Evolutionary conservation across 2,329 filamentous ascomycete genomes (phyloP), one percentile per base, ranked within the genome.

Genomic region (Polychaeton citri): DNA sequence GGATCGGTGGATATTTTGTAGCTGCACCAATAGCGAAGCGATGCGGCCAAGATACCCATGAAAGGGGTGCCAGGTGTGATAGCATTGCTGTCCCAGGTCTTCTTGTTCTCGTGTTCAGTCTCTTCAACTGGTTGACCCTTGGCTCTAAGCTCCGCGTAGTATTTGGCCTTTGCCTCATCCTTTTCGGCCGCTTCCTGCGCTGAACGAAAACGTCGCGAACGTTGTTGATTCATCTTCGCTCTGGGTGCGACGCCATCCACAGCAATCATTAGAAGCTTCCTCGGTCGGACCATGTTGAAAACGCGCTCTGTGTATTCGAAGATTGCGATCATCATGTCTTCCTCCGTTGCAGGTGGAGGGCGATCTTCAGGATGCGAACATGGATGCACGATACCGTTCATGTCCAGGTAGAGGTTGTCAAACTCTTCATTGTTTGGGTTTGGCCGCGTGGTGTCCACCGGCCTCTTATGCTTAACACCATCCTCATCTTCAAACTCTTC

Each of bases 211-310:
- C 90, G 84, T 60, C 90, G 76, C 30, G 90, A 93, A 43, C 90
- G 84, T 64, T 98, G 90, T 58, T 98, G 92, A 58, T 98, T 98
- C 90, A 98, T 98, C 64, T 98, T 98, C 40, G 92, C 92, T 59
- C 90, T 81, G 32, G 90, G 92, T 4, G 90, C 90, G 45, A 98
- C 90, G 57, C 90, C 90, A 63, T 98, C 90, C 57, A 98, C 87
- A 52, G 90, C 90, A 54, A 98, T 95, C 82, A 96, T 90, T 38
- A 98, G 72, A 33, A 98, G 66, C 64, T 95, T 96, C 49, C 90
- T 78, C 7, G 90, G 90, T 41, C 90, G 82, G 46, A 94, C 88
- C 88, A 98, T 98, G 59, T 94, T 95, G 47, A 98, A 84, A 17
- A 98, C 87, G 41, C 90, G 81, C 56, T 98, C 87, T n/a, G 90